Evolutionary conservation across 148 eudicot genomes (phyloP).

Genomic region (Chenopodium berlandieri): DNA sequence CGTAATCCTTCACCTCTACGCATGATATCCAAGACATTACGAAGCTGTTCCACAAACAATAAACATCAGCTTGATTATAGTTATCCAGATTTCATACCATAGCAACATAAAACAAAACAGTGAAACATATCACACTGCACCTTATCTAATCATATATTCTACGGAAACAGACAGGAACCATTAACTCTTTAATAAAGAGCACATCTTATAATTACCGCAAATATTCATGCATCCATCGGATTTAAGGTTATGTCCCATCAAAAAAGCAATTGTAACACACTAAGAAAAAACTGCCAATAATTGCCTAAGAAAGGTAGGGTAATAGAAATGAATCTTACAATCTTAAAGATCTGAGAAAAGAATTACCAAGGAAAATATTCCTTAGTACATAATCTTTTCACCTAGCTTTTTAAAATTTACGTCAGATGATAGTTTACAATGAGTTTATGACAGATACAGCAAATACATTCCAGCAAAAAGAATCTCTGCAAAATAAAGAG

Average conservation of each 20-base stretch:
- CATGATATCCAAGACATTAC: slow-evolving; percentile 78
- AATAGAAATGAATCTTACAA: background rate
- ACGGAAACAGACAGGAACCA: background rate
- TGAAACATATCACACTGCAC: background rate
- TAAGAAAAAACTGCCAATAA: background rate
- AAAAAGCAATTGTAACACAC: background rate
- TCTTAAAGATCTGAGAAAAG: background rate
- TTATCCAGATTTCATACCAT: background rate
- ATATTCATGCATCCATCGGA: background rate
- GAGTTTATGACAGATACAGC: background rate
- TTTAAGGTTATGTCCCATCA: background rate
- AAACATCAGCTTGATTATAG: background rate
- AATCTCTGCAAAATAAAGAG: background rate
- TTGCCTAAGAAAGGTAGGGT: background rate
- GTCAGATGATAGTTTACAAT: background rate
- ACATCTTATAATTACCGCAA: background rate
- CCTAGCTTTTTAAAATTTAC: background rate
- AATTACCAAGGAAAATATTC: background rate
- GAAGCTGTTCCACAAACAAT: slow-evolving; percentile 54
- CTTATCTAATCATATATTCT: background rate
- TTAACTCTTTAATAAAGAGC: background rate
- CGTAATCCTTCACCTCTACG: slow-evolving; percentile 90
- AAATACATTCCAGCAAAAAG: background rate
- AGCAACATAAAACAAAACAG: slow-evolving; percentile 1
- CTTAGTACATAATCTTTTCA: background rate